These are phyloP conservation scores for Erodium moschatum DNA, from an alignment of 441 rosid genomes.

Conservation along the genomic window DNA sequence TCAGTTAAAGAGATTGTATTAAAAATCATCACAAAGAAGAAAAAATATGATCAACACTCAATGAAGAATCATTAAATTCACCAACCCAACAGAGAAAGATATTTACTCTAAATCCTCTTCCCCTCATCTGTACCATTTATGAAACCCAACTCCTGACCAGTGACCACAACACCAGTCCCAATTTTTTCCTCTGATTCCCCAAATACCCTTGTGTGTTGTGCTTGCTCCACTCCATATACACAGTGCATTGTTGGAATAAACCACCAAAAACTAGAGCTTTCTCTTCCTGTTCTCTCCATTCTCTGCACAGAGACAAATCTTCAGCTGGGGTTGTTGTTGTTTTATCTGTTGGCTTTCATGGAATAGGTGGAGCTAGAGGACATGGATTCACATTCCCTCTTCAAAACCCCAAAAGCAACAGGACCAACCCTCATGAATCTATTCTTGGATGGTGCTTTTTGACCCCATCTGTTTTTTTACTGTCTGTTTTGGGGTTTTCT, in stretches of 20 bases:
- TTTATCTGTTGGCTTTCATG: conserved; percentile 35
- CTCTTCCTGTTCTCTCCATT: not conserved
- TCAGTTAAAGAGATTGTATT: too few species aligned
- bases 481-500: conserved; percentile 24
- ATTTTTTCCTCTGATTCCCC: conserved; percentile 19
- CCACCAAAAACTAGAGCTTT: not conserved
- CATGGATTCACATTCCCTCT: conserved; percentile 27
- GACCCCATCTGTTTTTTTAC: conserved; percentile 13
- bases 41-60: conserved; percentile 11
- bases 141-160: conserved; percentile 25
- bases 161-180: not conserved
- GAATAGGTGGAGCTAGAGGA: conserved; percentile 27
- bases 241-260: not conserved
- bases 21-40: too few species aligned
- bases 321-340: conserved; percentile 31
- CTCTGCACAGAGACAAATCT: conserved; percentile 29
- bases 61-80: conserved; percentile 34
- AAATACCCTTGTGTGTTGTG: not conserved
- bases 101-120: conserved; percentile 15
- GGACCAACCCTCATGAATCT: conserved; percentile 7
- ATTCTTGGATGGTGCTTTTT: conserved; percentile 16
- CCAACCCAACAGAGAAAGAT: conserved; percentile 22
- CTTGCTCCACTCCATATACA: conserved; percentile 4
- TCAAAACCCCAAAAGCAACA: conserved; percentile 14
- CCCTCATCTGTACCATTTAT: conserved; percentile 32